Evolutionary conservation across 371 early-diverging fungal genomes (phyloP).

Genomic region (Phascolomyces articulosus): DNA sequence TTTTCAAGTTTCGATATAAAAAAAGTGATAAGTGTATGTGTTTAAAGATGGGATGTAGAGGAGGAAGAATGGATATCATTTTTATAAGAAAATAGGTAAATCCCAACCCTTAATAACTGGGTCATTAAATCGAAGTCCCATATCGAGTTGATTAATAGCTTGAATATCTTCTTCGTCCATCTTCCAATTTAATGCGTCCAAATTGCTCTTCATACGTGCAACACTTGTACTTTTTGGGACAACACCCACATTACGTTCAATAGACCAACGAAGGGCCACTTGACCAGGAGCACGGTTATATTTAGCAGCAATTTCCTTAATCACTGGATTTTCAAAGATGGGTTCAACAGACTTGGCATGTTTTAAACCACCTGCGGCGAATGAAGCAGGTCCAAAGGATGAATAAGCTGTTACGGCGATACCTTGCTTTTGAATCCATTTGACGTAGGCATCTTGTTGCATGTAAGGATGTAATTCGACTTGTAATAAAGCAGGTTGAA

Average conservation of each 20-base stretch:
- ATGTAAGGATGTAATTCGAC: slow-evolving; percentile 74
- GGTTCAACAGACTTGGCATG: slow-evolving; percentile 30
- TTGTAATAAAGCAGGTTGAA: slow-evolving; percentile 58
- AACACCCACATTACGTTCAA: slow-evolving; percentile 58
- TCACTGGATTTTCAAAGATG: slow-evolving; percentile 36
- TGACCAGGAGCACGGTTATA: slow-evolving; percentile 50
- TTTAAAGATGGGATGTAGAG: too few species aligned
- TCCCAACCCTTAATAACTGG: slow-evolving; percentile 30
- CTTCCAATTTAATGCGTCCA: slow-evolving; percentile 31
- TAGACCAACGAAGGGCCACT: slow-evolving; percentile 60
- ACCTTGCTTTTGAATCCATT: slow-evolving; percentile 43
- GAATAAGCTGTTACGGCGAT: slow-evolving; percentile 67
- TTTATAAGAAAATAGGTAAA: slow-evolving; percentile 27
- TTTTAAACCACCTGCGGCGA: slow-evolving; percentile 44
- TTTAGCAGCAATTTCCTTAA: slow-evolving; percentile 45
- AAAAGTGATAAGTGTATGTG: too few species aligned
- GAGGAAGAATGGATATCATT: not conserved
- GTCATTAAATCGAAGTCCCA: slow-evolving; percentile 34
- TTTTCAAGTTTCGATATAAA: too few species aligned
- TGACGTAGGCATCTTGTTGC: slow-evolving; percentile 45
- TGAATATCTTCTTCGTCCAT: slow-evolving; percentile 39
- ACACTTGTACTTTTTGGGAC: slow-evolving; percentile 68
- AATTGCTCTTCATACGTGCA: slow-evolving; percentile 51
- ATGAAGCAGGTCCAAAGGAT: slow-evolving; percentile 64
- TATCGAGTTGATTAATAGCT: slow-evolving; percentile 31